Evolutionary conservation across 768 basidiomycete species (phyloP), one percentile per base, ranked within the genome.

Genomic region (Amanita inopinata): DNA sequence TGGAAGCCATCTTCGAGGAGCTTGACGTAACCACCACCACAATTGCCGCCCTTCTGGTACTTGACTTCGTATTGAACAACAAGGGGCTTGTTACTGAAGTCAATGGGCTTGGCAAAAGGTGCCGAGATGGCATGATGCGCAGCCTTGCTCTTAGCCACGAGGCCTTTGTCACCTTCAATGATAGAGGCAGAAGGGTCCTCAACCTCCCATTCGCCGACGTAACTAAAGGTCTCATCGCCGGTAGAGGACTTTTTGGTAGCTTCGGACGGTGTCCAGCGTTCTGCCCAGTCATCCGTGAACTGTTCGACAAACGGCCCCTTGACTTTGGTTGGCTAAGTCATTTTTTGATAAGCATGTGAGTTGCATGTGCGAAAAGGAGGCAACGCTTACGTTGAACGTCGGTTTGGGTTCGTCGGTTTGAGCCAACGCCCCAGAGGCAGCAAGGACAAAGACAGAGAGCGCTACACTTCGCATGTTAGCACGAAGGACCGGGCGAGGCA

Each of bases 51-150:
- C 65, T 97, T 92, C 71, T 99, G 93, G 63, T 96, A 92, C 68
- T 98, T 94, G 69, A 96, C 96, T 61, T 99, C 96, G 56, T 99
- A 99, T 60, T 96, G 92, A 14, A 98, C 83, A 51, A 98, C 92
- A 33, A 98, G 71, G 33, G 93, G 85, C 64, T 93, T 74, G 45
- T 76, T 66, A 53, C 72, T 73, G 67, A 93, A 88, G 70, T 84
- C 80, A 55, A 97, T 68, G 40, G 88, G 73, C 45, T 71, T 59
- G 10, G 64, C 53, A 64, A 99, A 92, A 9, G 92, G 84, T 1
- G 93, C 90, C 46, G 94, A 97, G 62, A 99, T 97, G 59, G 96
- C 96, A 58, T 98, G 94, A 62, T 98, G 94, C 14, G 92, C 91
- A 43, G 96, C 96, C 71, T 93, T 91, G 66, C 80, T 83, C 72